Conservation (phyloP, 768 basidiomycete species). For the Infundibulicybe gibba region DNA sequence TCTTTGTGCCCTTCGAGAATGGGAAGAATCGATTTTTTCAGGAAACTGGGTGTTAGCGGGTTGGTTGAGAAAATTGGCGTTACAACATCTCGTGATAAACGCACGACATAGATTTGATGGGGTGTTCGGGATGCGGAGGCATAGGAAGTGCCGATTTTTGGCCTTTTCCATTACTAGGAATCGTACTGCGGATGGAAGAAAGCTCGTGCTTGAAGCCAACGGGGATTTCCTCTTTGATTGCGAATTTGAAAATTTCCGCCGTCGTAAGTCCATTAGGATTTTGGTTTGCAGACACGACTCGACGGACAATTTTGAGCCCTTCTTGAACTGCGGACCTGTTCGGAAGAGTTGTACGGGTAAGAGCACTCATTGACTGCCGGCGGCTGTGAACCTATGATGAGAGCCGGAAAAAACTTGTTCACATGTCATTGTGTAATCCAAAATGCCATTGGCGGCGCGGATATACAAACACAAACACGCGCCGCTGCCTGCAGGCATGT, state of each 20-base stretch:
- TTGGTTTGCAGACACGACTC: conserved; percentile 21
- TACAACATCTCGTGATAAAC: conserved; percentile 7
- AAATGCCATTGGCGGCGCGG: no score
- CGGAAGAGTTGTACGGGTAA: conserved; percentile 4
- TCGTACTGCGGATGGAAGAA: conserved; percentile 4
- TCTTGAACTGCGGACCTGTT: conserved; percentile 12
- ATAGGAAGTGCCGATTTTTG: conserved; percentile 6
- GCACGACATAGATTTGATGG: conserved; percentile 53
- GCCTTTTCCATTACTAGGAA: not conserved
- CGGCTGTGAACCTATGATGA: not conserved
- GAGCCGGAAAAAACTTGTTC: not conserved
- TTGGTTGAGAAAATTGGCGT: not conserved
- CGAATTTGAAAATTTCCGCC: conserved; percentile 32
- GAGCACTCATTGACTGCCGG: conserved; percentile 3
- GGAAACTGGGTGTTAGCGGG: conserved; percentile 34
- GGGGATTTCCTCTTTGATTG: conserved; percentile 23
- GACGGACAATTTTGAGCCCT: conserved; percentile 24
- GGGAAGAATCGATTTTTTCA: conserved; percentile 51
- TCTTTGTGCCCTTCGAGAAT: conserved; percentile 36
- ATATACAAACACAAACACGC: no score
- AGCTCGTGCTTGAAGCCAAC: conserved; percentile 19
- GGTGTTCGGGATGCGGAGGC: conserved; percentile 41
- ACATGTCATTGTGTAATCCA: no score
- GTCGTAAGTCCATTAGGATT: conserved; percentile 30
- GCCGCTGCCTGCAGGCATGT: no score